Evolutionary conservation across 2,329 filamentous ascomycete species (phyloP), one percentile per base, ranked within the genome.

Genomic region (Talaromyces sp.): DNA sequence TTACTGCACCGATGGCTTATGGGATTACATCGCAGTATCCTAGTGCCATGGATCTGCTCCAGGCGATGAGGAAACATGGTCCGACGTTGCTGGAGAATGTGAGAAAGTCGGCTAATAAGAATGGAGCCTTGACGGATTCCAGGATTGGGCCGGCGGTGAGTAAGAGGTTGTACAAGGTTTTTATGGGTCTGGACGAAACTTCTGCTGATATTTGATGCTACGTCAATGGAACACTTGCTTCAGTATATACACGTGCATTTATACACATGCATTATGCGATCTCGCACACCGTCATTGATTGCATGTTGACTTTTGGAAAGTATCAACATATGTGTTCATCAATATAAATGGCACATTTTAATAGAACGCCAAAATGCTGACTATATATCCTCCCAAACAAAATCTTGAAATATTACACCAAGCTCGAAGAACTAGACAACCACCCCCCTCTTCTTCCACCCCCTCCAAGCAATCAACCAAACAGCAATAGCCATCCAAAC

Each of bases 401-500:
- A 50, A 59, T 21, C 31, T 25, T 28, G n/a, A 28, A 39, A 58
- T 28, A n/a, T 50, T 46, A 60, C 18, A 60, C 23, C n/a, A 8
- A 18, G 2, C n/a, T 11, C 31, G 7, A 25, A 57, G 18, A 48
- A 18, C 40, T 67, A 85, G 58, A 90, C 86, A 59, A 91, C 84
- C 72, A 97, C 86, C 0, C 90, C 91, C 63, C 91, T 84, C 70
- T 84, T 83, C 66, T 83, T 83, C 93, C 93, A 97, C 0, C 91
- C 90, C 74, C 88, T 89, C 93, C 92, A 97, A 6, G 92, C 92
- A 82, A 86, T 88, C 16, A 88, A 66, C 78, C 93, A 88, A 68
- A 92, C 76, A 2, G 79, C 81, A 70, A 90, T 88, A 0, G 92
- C 93, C 40, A 91, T 67, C 87, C 89, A 93, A 0, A 96, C 89